Evolutionary conservation across 129 eudicot genomes (phyloP).

Genomic region (Saposhnikovia divaricata): DNA sequence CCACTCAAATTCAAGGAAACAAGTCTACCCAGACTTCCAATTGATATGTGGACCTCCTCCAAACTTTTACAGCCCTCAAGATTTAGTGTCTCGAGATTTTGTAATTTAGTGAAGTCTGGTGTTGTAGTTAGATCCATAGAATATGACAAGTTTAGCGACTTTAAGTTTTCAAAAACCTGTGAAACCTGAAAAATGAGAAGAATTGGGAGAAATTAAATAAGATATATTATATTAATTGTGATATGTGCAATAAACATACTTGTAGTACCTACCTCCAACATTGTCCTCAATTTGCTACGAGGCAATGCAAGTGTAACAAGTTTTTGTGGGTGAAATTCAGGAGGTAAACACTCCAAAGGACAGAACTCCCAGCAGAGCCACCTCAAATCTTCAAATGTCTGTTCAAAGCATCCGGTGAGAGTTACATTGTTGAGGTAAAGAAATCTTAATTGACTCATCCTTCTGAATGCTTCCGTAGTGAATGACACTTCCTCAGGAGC

Average conservation of each 20-base stretch:
- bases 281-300: not conserved
- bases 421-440: not conserved
- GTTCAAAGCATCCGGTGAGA: not conserved
- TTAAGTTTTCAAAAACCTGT: not conserved
- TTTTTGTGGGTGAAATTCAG: not conserved
- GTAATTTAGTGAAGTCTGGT: not conserved
- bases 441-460: not conserved
- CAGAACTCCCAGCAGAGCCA: not conserved
- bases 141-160: not conserved
- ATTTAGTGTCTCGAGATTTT: not conserved
- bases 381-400: not conserved
- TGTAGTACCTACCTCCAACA: not conserved
- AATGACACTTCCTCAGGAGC: not conserved
- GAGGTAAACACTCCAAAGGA: not conserved
- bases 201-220: not conserved
- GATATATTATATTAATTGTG: too few species aligned
- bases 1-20: not conserved
- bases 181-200: not conserved
- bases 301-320: not conserved
- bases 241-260: not conserved
- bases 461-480: not conserved
- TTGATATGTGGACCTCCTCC: slow-evolving; percentile 4
- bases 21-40: not conserved
- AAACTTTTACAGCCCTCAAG: not conserved
- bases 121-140: not conserved